phyloP scores from a whole-genome alignment of 345 rosid species.

The Eucalyptus fibrosa region DNA sequence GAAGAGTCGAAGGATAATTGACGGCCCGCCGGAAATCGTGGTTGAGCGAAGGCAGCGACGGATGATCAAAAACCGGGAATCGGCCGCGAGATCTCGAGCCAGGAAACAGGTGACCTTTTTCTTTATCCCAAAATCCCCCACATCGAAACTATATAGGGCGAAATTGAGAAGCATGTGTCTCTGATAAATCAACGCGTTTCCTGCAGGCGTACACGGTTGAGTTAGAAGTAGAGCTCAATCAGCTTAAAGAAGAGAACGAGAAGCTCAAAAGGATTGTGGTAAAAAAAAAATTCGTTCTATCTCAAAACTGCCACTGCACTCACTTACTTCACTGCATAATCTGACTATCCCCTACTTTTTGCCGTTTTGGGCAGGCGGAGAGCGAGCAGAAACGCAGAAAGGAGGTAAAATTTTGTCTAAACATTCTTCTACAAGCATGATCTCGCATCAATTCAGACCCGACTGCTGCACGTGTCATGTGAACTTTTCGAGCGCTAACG shows the following conservation, averaged over 20 bases:
- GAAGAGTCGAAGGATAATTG: conserved; percentile 33
- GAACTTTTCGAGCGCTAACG: not conserved
- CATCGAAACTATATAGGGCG: not conserved
- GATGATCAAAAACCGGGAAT: conserved; percentile 91
- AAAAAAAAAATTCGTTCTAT: not conserved
- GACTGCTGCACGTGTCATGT: too few relatives aligned
- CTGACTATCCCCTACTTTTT: not conserved
- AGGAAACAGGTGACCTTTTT: conserved; percentile 52
- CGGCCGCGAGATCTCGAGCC: conserved; percentile 93
- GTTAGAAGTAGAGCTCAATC: conserved; percentile 68
- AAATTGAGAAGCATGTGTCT: not conserved
- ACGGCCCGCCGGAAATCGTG: conserved; percentile 61
- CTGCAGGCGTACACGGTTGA: conserved; percentile 89
- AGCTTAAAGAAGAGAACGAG: conserved; percentile 67
- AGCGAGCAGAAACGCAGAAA: conserved; percentile 29
- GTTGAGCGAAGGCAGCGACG: conserved; percentile 77
- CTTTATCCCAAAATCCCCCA: not conserved
- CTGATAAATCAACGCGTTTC: not conserved
- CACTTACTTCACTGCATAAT: not conserved
- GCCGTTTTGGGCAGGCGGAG: conserved; percentile 27
- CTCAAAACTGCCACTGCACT: not conserved
- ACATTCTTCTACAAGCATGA: not conserved
- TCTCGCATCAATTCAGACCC: too few relatives aligned
- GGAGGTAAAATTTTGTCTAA: conserved; percentile 25
- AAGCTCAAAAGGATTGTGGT: conserved; percentile 60